These are phyloP conservation scores for Camellia japonica DNA, from an alignment of 148 eudicot genomes.

Conservation along the genomic window DNA sequence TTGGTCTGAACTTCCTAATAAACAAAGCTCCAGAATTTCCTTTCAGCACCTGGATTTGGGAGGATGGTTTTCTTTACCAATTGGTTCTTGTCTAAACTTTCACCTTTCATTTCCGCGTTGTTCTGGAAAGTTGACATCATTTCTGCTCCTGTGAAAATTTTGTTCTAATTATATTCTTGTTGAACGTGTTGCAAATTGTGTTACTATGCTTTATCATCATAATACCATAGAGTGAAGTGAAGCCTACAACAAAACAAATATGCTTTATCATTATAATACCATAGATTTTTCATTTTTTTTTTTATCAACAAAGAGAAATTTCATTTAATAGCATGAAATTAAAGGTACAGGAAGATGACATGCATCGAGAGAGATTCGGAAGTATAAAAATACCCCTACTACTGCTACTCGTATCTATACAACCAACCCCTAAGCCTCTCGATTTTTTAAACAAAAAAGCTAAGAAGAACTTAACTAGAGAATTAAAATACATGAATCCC, in stretches of 20 bases:
- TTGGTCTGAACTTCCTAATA: too few species aligned
- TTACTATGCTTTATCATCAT: too few species aligned
- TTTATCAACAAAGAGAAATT: too few species aligned
- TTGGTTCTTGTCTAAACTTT: neutral
- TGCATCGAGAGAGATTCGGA: too few species aligned
- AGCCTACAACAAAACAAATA: constrained; percentile 49
- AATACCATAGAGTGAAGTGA: constrained; percentile 72
- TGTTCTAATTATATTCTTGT: neutral
- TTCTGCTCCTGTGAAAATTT: neutral
- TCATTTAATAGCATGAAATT: too few species aligned
- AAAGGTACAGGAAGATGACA: too few species aligned
- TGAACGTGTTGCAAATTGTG: neutral
- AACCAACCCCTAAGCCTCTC: too few species aligned
- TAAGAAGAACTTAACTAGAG: too few species aligned
- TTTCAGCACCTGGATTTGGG: constrained; percentile 6
- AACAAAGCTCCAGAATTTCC: neutral
- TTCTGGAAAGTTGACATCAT: neutral
- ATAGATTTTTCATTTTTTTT: constrained; percentile 2
- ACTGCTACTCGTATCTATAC: too few species aligned
- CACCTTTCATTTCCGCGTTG: neutral
- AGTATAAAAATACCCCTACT: too few species aligned
- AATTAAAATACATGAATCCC: too few species aligned
- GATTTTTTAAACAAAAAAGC: too few species aligned
- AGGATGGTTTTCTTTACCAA: neutral
- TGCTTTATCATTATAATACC: constrained; percentile 4